A percentile compares a stretch with the other conserved stretches of the same genome.
Evolutionary conservation across 768 basidiomycete species (phyloP).

Genomic region (Leccinum fibrillosum): DNA sequence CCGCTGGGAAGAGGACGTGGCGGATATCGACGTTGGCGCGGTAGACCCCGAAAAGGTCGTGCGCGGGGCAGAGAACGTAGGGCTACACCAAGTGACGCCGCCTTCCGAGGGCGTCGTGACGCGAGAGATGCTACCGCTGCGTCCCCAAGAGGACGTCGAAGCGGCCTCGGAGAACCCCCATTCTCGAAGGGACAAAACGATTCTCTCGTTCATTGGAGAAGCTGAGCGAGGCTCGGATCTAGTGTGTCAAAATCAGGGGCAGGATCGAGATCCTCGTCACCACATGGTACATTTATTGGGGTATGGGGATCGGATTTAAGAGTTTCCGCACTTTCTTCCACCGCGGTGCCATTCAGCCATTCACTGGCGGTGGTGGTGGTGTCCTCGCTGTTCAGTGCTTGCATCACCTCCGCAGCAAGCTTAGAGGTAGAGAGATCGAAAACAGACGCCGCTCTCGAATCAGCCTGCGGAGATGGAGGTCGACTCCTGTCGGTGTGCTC

Average conservation of each 20-base stretch:
- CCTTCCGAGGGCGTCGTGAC: constrained; percentile 35
- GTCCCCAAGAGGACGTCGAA: constrained; percentile 45
- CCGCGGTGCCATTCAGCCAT: constrained; percentile 46
- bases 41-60: constrained; percentile 58
- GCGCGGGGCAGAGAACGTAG: constrained; percentile 56
- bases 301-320: constrained; percentile 6
- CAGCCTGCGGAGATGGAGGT: constrained; percentile 15
- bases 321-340: constrained; percentile 38
- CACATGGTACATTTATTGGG: not conserved
- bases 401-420: constrained; percentile 44
- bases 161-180: constrained; percentile 44
- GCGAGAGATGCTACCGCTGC: constrained; percentile 35
- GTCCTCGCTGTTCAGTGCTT: constrained; percentile 45
- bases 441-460: constrained; percentile 24
- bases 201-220: constrained; percentile 23
- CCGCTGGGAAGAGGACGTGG: constrained; percentile 42
- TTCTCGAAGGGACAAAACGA: constrained; percentile 42
- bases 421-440: constrained; percentile 43
- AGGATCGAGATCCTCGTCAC: constrained; percentile 34
- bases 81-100: constrained; percentile 46
- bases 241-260: constrained; percentile 55
- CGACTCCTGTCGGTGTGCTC: constrained; percentile 14
- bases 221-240: constrained; percentile 45
- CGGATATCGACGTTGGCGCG: constrained; percentile 65
- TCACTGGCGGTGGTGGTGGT: constrained; percentile 30